Base-by-base conservation (phyloP, 1,284 basidiomycete species). In the Malassezia slooffiae region DNA sequence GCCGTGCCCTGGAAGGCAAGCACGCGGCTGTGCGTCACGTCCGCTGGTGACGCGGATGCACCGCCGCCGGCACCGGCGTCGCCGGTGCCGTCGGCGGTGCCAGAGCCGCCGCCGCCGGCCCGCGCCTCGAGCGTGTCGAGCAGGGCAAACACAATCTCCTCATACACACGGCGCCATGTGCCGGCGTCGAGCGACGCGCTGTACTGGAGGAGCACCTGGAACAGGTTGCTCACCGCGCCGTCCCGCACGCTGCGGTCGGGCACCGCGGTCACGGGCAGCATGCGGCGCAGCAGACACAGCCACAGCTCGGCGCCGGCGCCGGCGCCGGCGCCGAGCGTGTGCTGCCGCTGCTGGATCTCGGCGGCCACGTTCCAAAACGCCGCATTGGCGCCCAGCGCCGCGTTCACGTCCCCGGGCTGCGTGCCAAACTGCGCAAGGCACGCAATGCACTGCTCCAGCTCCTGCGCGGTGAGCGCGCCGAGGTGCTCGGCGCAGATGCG, bases 181-280 rank as follows among this genome's bases (percentile, higher is more conserved):
- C 78, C 77, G 17, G 77, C 64, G 54, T 80, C 81, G 34, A 96
- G 74, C 2, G 81, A 83, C 9, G 79, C 78, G 4, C 89, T 90
- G 66, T 96, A 96, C 15, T 95, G 76, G 68, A 91, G 86, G 70
- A 96, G 78, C 0, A 88, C 87, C 32, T 89, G 77, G 74, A 95
- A 97, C 41, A 97, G 72, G 2, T 89, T 95, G 70, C 93, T 87
- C 46, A 96, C 90, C 3, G 90, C 87, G 2, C 88, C 86, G 51
- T 84, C 82, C 11, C 90, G 79, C 1, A 93, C 87, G 63, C 96
- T 89, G 21, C 82, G 79, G 19, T 90, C 77, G 0, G 76, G 63
- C 63, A 93, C 91, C 3, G 80, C 78, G 52, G 85, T 85, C 2
- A 96, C 75, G 1, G 80, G 80, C 3, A 90, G 76, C 6, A 96